A percentile compares a stretch with the other conserved stretches of the same genome.
phyloP scores from a whole-genome alignment of 768 basidiomycete genomes.

The Suillus sp. region DNA sequence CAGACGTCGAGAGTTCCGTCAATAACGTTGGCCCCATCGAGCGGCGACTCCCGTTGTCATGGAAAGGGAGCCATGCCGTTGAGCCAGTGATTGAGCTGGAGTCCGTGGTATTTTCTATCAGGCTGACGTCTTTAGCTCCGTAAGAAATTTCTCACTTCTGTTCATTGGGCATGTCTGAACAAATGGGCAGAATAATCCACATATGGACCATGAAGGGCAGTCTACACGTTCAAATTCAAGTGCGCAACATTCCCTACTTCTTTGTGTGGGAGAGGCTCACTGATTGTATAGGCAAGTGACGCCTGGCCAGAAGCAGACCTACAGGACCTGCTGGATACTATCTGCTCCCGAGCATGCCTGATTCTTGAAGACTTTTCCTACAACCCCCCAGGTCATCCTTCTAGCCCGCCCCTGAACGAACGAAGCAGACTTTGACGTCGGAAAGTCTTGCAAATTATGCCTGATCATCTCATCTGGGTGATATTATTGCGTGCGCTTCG shows the following conservation, averaged over 20 bases:
- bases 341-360: background rate
- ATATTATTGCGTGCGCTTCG: background rate
- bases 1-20: background rate
- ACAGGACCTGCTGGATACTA: background rate
- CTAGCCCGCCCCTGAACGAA: background rate
- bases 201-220: constrained; percentile 7
- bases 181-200: background rate
- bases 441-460: background rate
- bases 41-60: background rate
- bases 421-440: constrained; percentile 5
- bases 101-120: constrained; percentile 1
- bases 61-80: background rate
- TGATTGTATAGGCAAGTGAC: background rate
- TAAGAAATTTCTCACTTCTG: background rate
- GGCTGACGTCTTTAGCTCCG: constrained; percentile 3
- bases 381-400: background rate
- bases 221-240: constrained; percentile 4
- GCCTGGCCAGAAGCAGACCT: constrained; percentile 2
- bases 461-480: background rate
- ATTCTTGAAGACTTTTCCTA: constrained; percentile 5
- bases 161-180: background rate
- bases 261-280: background rate
- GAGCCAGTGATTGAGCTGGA: background rate
- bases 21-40: constrained; percentile 8
- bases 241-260: background rate